phyloP scores from a whole-genome alignment of 2,329 filamentous ascomycete species.

The Calycina herbarum region DNA sequence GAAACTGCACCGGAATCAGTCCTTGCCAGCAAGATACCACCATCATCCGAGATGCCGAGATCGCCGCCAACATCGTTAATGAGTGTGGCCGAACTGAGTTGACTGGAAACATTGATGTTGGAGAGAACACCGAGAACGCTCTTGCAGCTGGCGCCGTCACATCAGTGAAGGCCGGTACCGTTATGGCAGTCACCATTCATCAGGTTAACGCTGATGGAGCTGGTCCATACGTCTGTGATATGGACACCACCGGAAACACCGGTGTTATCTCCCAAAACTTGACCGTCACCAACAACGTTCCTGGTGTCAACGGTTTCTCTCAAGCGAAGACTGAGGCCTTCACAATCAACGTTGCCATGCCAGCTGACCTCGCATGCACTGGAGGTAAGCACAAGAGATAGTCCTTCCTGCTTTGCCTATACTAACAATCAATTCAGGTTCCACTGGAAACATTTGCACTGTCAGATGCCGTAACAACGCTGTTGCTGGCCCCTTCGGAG shows the following conservation, averaged over 20 bases:
- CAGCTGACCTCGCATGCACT: constrained; percentile 55
- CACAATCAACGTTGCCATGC: constrained; percentile 55
- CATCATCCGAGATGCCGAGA: constrained; percentile 60
- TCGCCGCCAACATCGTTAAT: constrained; percentile 53
- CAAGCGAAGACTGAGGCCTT: constrained; percentile 49
- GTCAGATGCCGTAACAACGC: constrained; percentile 63
- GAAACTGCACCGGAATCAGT: constrained; percentile 63
- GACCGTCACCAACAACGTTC: constrained; percentile 59
- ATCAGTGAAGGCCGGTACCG: constrained; percentile 56
- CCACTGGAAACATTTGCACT: constrained; percentile 61
- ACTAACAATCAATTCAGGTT: constrained; percentile 56
- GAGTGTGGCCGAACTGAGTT: constrained; percentile 63
- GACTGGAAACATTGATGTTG: constrained; percentile 61
- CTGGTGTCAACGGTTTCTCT: constrained; percentile 57
- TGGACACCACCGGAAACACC: constrained; percentile 51
- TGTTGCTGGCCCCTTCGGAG: constrained; percentile 61
- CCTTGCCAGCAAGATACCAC: constrained; percentile 67
- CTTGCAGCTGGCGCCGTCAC: constrained; percentile 50
- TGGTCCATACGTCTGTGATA: constrained; percentile 58
- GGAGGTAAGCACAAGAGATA: constrained; percentile 48
- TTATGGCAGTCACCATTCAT: constrained; percentile 61
- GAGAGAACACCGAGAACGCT: constrained; percentile 54
- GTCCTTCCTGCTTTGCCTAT: constrained; percentile 38
- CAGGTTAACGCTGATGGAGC: constrained; percentile 67
- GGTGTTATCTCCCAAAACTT: constrained; percentile 57